phyloP scores from a whole-genome alignment of 371 early-diverging fungal species.

The Rhizopus arrhizus region DNA sequence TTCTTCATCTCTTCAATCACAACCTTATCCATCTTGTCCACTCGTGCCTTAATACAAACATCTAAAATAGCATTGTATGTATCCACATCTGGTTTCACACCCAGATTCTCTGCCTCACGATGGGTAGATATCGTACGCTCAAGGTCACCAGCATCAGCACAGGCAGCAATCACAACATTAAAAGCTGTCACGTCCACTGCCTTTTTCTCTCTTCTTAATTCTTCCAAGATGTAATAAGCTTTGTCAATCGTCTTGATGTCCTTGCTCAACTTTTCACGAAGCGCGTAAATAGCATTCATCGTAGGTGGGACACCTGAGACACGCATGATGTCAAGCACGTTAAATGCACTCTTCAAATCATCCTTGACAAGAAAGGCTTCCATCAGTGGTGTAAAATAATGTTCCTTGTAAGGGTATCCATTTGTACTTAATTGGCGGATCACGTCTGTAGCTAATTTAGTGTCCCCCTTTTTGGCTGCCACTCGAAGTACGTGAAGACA shows the following conservation, averaged over 20 bases:
- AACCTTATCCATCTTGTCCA: slow-evolving; percentile 58
- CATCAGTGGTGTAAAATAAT: slow-evolving; percentile 72
- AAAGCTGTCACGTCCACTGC: slow-evolving; percentile 62
- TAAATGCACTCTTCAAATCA: slow-evolving; percentile 66
- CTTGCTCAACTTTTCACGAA: slow-evolving; percentile 27
- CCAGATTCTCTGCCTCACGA: slow-evolving; percentile 52
- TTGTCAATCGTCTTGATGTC: slow-evolving; percentile 46
- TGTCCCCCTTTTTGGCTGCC: slow-evolving; percentile 63
- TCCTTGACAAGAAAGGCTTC: slow-evolving; percentile 62
- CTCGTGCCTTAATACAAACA: slow-evolving; percentile 56
- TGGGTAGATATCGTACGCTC: slow-evolving; percentile 59
- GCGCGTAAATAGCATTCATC: slow-evolving; percentile 44
- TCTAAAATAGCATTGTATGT: slow-evolving; percentile 68
- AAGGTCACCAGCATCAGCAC: slow-evolving; percentile 53
- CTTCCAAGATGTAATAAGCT: slow-evolving; percentile 57
- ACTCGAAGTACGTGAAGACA: slow-evolving; percentile 60
- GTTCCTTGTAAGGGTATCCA: slow-evolving; percentile 63
- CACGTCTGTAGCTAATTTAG: slow-evolving; percentile 59
- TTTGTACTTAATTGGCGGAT: slow-evolving; percentile 57
- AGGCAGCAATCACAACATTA: slow-evolving; percentile 64
- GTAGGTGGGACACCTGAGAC: slow-evolving; percentile 51
- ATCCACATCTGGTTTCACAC: slow-evolving; percentile 55
- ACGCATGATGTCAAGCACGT: slow-evolving; percentile 69
- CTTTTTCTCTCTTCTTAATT: slow-evolving; percentile 50
- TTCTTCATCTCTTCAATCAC: slow-evolving; percentile 61